Base-by-base conservation (phyloP, 2,329 filamentous ascomycete species). In the Venturia pyrina region DNA sequence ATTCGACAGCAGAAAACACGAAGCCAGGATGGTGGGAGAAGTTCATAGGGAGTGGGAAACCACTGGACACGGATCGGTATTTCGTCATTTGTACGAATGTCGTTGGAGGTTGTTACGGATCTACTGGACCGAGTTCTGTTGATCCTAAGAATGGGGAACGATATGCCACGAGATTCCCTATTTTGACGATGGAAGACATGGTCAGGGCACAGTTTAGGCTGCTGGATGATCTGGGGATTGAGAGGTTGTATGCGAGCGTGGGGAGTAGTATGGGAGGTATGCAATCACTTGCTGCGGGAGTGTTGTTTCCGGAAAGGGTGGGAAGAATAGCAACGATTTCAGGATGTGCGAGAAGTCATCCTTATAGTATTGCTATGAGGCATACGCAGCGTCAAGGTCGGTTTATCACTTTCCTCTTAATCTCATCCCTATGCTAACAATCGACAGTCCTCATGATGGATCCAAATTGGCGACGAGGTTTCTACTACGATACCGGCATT, bases 21-120 rank as follows among this genome's bases (percentile, higher is more conserved):
- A 89, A 93, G 75, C 89, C 92, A 0, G 95, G 95, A 3, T 99
- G 95, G 95, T 99, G 95, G 95, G 95, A 99, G 78, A 93, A 89
- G 76, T 99, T 99, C 75, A 98, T 99, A 72, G 95, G 95, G 0
- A 89, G 93, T 0, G 91, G 90, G 0, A 83, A 84, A 24, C 89
- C 91, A 13, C 79, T 99, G 11, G 91, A 99, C 75, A 99, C 95
- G 1, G 80, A 93, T 76, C 93, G 91, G 74, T 96, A 96, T 80
- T 91, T 92, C 73, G 80, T 99, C 67, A 91, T 99, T 68, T 99
- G 95, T 79, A 98, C 95, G 11, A 99, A 99, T 74, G 93, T 98
- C 60, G 84, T 99, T 44, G 95, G 95, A 63, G 92, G 95, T 6
- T 99, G 95, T 78, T 98, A 95, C 76, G 95, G 95, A 43, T 96